Evolutionary conservation across 257 asterid genomes (phyloP).

Genomic region (Mitragyna speciosa): DNA sequence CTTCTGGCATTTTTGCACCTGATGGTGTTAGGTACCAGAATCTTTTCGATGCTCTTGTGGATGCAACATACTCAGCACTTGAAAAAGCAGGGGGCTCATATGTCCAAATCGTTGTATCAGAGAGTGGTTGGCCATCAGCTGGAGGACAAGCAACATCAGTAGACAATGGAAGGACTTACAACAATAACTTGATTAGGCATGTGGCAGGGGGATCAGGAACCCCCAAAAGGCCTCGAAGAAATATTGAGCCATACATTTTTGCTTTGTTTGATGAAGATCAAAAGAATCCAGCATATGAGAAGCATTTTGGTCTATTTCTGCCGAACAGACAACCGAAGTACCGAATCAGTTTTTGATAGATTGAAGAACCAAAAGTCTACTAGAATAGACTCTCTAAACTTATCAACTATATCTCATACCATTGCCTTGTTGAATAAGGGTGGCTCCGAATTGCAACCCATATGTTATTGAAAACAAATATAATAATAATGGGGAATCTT

Average conservation of each 20-base stretch:
- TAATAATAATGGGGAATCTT: not conserved
- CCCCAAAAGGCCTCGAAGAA: constrained; percentile 29
- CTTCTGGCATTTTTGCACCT: constrained; percentile 17
- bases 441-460: not conserved
- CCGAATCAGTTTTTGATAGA: constrained; percentile 15
- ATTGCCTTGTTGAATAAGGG: constrained; percentile 3
- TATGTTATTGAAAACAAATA: not conserved
- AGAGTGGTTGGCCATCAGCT: constrained; percentile 45
- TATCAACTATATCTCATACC: not conserved
- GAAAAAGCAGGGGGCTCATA: constrained; percentile 33
- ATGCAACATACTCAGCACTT: constrained; percentile 35
- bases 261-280: constrained; percentile 34
- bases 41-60: constrained; percentile 38
- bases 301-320: constrained; percentile 29
- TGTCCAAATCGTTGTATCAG: constrained; percentile 37
- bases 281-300: constrained; percentile 24
- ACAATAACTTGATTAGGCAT: constrained; percentile 24
- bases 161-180: constrained; percentile 32
- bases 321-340: constrained; percentile 21
- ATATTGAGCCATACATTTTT: constrained; percentile 34
- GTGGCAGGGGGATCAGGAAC: constrained; percentile 25
- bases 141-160: constrained; percentile 28
- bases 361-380: not conserved
- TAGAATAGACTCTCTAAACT: not conserved
- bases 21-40: constrained; percentile 32